Conservation (phyloP, 2,329 filamentous ascomycete genomes). For the Phyllosticta capitalensis region DNA sequence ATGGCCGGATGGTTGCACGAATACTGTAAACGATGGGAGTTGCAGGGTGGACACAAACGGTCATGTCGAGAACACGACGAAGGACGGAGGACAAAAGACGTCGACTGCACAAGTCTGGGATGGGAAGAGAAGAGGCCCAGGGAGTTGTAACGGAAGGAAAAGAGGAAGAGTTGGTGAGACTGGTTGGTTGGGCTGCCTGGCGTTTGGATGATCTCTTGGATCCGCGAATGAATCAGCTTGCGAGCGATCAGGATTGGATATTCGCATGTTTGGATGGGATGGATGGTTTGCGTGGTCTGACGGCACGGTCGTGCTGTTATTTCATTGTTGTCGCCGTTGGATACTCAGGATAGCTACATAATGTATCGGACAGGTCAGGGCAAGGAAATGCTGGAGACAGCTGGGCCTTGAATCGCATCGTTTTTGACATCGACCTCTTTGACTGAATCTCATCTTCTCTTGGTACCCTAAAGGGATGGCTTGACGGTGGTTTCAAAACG, state of each 20-base stretch:
- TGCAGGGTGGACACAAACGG: too few species aligned
- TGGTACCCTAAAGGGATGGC: too few species aligned
- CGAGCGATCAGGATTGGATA: neutral
- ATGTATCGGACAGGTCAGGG: conserved; percentile 24
- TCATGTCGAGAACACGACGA: too few species aligned
- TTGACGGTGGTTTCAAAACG: too few species aligned
- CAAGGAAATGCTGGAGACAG: conserved; percentile 23
- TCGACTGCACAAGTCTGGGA: too few species aligned
- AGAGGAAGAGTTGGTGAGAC: neutral
- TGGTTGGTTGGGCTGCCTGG: neutral
- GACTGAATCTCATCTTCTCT: neutral
- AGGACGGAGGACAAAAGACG: too few species aligned
- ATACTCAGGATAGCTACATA: conserved; percentile 22
- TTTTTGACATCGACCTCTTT: neutral
- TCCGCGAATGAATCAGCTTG: neutral
- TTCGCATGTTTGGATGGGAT: neutral
- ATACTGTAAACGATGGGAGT: neutral
- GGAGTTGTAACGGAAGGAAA: neutral
- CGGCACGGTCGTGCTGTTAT: neutral
- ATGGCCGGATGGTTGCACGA: neutral
- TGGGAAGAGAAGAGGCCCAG: neutral
- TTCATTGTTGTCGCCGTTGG: neutral
- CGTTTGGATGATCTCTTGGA: neutral
- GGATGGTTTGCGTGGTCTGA: neutral
- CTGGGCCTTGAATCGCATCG: conserved; percentile 9